A percentile compares a stretch with the other conserved stretches of the same genome.
Evolutionary conservation across 768 basidiomycete species (phyloP).

Genomic region (Lepiota venenata): DNA sequence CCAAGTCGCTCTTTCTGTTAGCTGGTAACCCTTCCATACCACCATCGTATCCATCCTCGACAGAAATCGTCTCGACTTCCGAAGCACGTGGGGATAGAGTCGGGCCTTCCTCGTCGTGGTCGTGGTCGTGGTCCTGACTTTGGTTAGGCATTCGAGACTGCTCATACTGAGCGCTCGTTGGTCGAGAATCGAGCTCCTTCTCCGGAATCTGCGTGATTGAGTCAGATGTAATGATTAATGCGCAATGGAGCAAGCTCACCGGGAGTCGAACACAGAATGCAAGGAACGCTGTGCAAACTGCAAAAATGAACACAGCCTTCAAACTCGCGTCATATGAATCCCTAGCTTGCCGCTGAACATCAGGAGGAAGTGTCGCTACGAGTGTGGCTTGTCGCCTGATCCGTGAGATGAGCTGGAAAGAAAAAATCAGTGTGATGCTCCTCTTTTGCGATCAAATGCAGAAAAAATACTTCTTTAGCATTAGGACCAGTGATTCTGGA

Average conservation of each 20-base stretch:
- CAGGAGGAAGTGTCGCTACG: conserved; percentile 47
- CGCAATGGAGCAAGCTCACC: conserved; percentile 30
- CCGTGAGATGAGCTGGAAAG: conserved; percentile 47
- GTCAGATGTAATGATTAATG: neutral
- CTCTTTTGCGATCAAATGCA: neutral
- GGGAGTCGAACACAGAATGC: conserved; percentile 61
- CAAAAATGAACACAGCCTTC: conserved; percentile 60
- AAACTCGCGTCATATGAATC: conserved; percentile 63
- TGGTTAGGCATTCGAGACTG: neutral
- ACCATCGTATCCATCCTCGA: neutral
- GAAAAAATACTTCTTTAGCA: conserved; percentile 45
- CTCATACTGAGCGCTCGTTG: too few species aligned
- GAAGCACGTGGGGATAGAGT: too few species aligned
- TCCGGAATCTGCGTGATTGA: conserved; percentile 31
- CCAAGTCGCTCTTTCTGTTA: neutral
- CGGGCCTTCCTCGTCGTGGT: conserved; percentile 1
- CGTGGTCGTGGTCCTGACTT: neutral
- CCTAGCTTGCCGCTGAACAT: conserved; percentile 48
- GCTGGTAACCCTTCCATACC: neutral
- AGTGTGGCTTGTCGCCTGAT: conserved; percentile 62
- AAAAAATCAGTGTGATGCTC: neutral
- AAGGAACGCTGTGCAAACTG: conserved; percentile 49
- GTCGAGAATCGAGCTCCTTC: conserved; percentile 34
- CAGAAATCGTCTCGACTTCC: neutral
- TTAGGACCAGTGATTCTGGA: conserved; percentile 49